A percentile compares a stretch with the other conserved stretches of the same genome.
These are phyloP conservation scores for Lodderomyces parapsilosis DNA, from an alignment of 1,139 yeast species.

Conservation along the genomic window DNA sequence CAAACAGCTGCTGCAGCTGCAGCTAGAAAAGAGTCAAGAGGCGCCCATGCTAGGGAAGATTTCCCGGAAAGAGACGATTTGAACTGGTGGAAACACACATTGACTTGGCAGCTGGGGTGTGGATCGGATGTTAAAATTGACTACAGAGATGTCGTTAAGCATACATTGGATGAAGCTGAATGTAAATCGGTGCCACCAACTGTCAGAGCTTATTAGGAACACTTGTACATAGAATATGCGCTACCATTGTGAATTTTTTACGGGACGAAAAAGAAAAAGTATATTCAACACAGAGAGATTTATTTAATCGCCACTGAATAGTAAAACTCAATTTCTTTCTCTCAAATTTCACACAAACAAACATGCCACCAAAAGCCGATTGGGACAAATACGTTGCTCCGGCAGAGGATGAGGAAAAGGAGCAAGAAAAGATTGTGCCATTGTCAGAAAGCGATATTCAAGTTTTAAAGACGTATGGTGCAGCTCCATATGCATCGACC, in stretches of 20 bases:
- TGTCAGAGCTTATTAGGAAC: conserved; percentile 77
- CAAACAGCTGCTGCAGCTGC: conserved; percentile 95
- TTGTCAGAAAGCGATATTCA: conserved; percentile 95
- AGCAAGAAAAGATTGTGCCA: conserved; percentile 78
- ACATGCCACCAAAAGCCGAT: conserved; percentile 86
- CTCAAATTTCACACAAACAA: conserved; percentile 10
- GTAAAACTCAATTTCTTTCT: neutral
- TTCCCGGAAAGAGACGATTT: conserved; percentile 93
- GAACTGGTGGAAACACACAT: conserved; percentile 96
- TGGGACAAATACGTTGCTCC: conserved; percentile 98
- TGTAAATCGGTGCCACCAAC: conserved; percentile 97
- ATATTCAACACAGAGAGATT: neutral
- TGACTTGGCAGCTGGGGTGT: conserved; percentile 78
- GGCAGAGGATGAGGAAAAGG: conserved; percentile 59
- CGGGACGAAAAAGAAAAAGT: neutral
- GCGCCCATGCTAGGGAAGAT: conserved; percentile 99
- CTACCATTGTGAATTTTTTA: neutral
- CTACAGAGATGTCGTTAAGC: conserved; percentile 82
- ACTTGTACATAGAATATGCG: neutral
- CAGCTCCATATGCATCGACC: conserved; percentile 88
- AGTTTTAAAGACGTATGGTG: conserved; percentile 93
- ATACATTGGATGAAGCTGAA: conserved; percentile 86
- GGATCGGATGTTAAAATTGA: conserved; percentile 73
- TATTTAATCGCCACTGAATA: conserved; percentile 3
- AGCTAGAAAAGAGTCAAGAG: conserved; percentile 95